phyloP scores from a whole-genome alignment of 495 filamentous ascomycete genomes.

The Neurospora sp. region DNA sequence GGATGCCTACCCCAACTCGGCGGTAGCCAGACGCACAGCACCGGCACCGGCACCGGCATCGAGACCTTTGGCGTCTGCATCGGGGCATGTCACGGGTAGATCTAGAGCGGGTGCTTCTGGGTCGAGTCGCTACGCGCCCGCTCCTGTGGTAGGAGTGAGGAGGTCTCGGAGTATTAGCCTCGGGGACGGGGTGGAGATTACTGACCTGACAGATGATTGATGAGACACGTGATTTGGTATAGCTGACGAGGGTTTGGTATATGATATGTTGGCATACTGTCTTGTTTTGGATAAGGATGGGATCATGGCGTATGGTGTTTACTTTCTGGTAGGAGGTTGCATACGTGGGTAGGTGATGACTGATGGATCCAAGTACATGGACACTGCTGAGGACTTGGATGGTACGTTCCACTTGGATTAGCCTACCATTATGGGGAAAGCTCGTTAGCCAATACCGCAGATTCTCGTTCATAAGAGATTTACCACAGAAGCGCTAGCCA shows the following conservation, averaged over 20 bases:
- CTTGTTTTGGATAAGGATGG: neutral
- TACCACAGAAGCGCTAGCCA: too few species aligned
- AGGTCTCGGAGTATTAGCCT: neutral
- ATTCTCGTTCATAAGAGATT: too few species aligned
- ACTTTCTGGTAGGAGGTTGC: too few species aligned
- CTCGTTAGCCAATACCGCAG: too few species aligned
- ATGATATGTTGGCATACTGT: neutral
- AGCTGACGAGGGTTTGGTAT: neutral
- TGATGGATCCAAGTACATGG: too few species aligned
- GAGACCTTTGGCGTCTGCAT: neutral
- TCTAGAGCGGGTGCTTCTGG: neutral
- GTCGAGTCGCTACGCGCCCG: neutral
- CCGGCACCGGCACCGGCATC: neutral
- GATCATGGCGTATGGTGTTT: neutral
- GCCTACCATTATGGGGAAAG: too few species aligned
- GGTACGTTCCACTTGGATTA: too few species aligned
- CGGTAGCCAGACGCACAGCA: neutral
- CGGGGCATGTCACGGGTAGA: neutral
- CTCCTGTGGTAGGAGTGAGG: neutral
- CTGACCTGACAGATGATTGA: neutral
- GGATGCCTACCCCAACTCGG: neutral
- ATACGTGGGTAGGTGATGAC: too few species aligned
- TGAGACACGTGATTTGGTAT: neutral
- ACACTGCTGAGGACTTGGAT: too few species aligned
- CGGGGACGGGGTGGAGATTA: neutral